A percentile compares a stretch with the other conserved stretches of the same genome.
Evolutionary conservation across 768 basidiomycete species (phyloP).

Genomic region (Coprinopsis sp.): DNA sequence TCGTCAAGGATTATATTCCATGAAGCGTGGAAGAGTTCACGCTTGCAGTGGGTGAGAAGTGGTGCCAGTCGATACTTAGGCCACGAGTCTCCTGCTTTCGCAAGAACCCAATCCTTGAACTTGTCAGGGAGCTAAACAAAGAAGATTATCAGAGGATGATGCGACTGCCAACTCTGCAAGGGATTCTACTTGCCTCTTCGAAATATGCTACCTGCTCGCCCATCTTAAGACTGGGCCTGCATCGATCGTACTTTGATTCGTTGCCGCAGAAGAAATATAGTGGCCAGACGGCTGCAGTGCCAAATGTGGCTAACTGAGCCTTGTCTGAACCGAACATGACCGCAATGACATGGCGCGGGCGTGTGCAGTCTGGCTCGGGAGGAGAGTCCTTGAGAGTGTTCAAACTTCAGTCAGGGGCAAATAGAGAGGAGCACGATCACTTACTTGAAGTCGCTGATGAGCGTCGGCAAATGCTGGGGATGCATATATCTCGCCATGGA

Average conservation of each 20-base stretch:
- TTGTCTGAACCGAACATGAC: slow-evolving; percentile 1
- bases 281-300: neutral
- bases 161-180: neutral
- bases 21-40: slow-evolving; percentile 7
- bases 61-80: neutral
- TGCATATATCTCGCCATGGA: slow-evolving; percentile 17
- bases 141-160: neutral
- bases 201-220: slow-evolving; percentile 2
- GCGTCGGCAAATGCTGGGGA: slow-evolving; percentile 17
- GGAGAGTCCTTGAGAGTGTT: neutral
- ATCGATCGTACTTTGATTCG: neutral
- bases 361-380: slow-evolving; percentile 3
- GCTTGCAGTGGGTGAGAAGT: slow-evolving; percentile 4
- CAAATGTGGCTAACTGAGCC: neutral
- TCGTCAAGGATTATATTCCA: slow-evolving; percentile 6
- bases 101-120: slow-evolving; percentile 3
- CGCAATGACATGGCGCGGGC: slow-evolving; percentile 16
- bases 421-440: neutral
- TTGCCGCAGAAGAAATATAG: slow-evolving; percentile 2
- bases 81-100: neutral
- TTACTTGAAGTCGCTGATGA: slow-evolving; percentile 3
- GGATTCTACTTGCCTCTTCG: neutral
- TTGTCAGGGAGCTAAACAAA: slow-evolving; percentile 6
- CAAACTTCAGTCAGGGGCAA: neutral
- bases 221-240: neutral